Base-by-base conservation (phyloP, 2,329 filamentous ascomycete species). In the Microdochium paspali region DNA sequence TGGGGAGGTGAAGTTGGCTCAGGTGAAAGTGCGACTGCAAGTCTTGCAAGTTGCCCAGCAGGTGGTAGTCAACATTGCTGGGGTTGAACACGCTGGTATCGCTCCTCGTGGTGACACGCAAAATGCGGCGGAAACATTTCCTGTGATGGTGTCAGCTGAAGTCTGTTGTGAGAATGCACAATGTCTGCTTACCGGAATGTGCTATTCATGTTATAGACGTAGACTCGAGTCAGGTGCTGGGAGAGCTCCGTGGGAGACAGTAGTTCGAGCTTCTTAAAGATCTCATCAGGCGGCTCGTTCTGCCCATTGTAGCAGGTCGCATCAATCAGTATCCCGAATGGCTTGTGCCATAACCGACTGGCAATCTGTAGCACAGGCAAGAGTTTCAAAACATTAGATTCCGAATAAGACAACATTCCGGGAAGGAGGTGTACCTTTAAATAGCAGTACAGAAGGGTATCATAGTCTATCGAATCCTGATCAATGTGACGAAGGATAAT, bases 121-220 rank as follows among this genome's bases (percentile, higher is more conserved):
- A 65, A 21, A 85, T 68, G 23, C 80, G 75, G 4, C 82, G 73
- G 56, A 85, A 79, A 54, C 80, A 85, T 70, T 84, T 82, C 52
- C 74, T 75, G 35, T 5, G 21, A 5, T 2, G 46, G 3, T 7
- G 48, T 58, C 28, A 57, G 50, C 24, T 21, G 13, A 40, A 7
- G 26, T 15, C 15, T 30, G 15, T 9, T 30, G 9, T 12, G 7
- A 35, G 31, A n/a, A 35, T 6, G n/a, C 10, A 18, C 15, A 9
- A 35, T 15, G 31, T 15, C 18, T 40, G 46, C 67, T 51, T 64
- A 77, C 74, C 77, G 74, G 61, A 83, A 85, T 10, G 80, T 76
- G 56, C 78, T 84, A 56, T 86, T 86, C 81, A 85, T 85, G 58
- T 86, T 86, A 63, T 86, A 85, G 15, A 86, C 71, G 53, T 85